These are phyloP conservation scores for Moelleriella libera DNA, from an alignment of 2,329 filamentous ascomycete species.

Conservation along the genomic window DNA sequence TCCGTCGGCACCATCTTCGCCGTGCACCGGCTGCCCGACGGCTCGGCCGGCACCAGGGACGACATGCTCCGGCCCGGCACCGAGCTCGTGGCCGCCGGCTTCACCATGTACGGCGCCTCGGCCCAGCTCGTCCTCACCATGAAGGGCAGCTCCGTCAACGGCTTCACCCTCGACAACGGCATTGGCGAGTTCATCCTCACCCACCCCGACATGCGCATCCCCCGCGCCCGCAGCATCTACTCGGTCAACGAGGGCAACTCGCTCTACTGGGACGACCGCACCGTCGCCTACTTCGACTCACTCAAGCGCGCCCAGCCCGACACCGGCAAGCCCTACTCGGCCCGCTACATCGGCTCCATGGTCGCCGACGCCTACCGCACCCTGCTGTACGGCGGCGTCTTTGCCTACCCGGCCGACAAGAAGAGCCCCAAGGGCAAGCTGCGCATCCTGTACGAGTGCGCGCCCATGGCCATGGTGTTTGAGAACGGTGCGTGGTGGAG, in stretches of 20 bases:
- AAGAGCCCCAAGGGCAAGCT: constrained; percentile 98
- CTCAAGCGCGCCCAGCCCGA: constrained; percentile 65
- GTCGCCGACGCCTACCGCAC: constrained; percentile 97
- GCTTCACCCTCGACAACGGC: constrained; percentile 93
- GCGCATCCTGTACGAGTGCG: constrained; percentile 93
- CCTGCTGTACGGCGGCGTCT: constrained; percentile 87
- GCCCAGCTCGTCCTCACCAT: constrained; percentile 95
- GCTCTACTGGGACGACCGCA: constrained; percentile 83
- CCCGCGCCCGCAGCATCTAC: constrained; percentile 73
- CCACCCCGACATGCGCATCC: constrained; percentile 86
- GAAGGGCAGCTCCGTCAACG: constrained; percentile 83
- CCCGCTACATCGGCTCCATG: constrained; percentile 95
- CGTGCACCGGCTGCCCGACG: constrained; percentile 78
- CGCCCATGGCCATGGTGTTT: constrained; percentile 94
- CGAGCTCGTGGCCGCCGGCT: constrained; percentile 86
- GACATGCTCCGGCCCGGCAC: constrained; percentile 83
- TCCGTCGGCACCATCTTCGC: constrained; percentile 97
- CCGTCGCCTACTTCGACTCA: constrained; percentile 77
- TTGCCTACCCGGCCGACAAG: constrained; percentile 94
- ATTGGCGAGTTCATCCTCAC: constrained; percentile 98
- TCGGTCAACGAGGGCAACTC: constrained; percentile 98
- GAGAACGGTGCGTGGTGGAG: constrained; percentile 92
- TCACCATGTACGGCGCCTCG: constrained; percentile 99
- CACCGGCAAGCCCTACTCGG: constrained; percentile 74
- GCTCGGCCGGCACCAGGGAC: constrained; percentile 54